A percentile compares a stretch with the other conserved stretches of the same genome.
Conservation (phyloP, 176 grass and related monocot species). For the Tillandsia leiboldiana region DNA sequence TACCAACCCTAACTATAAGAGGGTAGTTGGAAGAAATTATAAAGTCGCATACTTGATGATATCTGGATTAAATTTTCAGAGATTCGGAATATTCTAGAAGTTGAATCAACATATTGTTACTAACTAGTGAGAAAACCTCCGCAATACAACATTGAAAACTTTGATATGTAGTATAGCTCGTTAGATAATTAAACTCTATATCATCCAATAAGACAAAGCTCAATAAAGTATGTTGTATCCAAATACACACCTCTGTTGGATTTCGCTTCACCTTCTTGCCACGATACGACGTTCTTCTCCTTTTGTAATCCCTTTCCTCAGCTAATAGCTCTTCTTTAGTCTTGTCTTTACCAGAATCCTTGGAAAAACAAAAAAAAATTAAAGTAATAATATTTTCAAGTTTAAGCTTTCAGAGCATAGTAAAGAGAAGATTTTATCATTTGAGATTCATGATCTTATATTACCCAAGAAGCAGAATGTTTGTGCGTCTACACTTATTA, state of each 20-base stretch:
- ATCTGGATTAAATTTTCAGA: conserved; percentile 10
- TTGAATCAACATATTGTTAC: conserved; percentile 1
- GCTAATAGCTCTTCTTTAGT: conserved; percentile 91
- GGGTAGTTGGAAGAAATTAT: background rate
- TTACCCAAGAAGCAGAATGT: no score
- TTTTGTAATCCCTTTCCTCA: conserved; percentile 98
- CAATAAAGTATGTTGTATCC: conserved; percentile 14
- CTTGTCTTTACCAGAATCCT: conserved; percentile 63
- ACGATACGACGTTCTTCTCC: conserved; percentile 83
- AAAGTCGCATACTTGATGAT: conserved; percentile 8
- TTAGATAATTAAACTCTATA: background rate
- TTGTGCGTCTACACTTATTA: no score
- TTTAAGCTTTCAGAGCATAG: conserved; percentile 15
- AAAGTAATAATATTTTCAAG: background rate
- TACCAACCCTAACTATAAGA: conserved; percentile 1
- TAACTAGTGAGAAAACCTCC: no score
- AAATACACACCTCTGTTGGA: conserved; percentile 55
- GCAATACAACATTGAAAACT: background rate
- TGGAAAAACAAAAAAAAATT: conserved; percentile 12
- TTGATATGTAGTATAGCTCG: background rate
- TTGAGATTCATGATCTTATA: no score
- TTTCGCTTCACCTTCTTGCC: conserved; percentile 88
- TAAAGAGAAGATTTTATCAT: background rate
- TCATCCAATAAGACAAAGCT: conserved; percentile 7
- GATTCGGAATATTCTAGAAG: conserved; percentile 2